phyloP scores from a whole-genome alignment of 257 asterid genomes.

The Hygrophila difformis region DNA sequence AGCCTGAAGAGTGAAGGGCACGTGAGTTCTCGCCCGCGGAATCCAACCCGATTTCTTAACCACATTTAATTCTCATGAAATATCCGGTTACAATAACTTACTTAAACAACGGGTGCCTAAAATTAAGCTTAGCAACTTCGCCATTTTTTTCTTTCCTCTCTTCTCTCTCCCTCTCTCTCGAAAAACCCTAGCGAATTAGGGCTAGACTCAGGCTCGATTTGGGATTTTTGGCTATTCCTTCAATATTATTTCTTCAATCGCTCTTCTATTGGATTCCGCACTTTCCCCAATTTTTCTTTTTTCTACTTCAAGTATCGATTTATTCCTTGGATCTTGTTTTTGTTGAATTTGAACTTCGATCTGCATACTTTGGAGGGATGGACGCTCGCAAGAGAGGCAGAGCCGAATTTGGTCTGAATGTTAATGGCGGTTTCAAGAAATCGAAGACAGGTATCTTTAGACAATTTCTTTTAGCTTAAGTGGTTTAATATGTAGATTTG shows the following conservation, averaged over 20 bases:
- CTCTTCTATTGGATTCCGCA: neutral
- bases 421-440: conserved; percentile 64
- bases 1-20: neutral
- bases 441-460: conserved; percentile 75
- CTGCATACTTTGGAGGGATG: conserved; percentile 25
- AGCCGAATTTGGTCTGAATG: conserved; percentile 17
- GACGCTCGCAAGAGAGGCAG: conserved; percentile 47
- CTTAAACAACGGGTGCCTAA: neutral
- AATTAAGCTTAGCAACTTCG: too few relatives aligned
- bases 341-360: conserved; percentile 18
- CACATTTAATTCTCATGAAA: neutral
- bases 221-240: neutral
- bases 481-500: too few relatives aligned
- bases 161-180: too few relatives aligned
- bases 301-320: too few relatives aligned
- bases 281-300: neutral
- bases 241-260: neutral
- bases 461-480: too few relatives aligned
- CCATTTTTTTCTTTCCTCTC: too few relatives aligned
- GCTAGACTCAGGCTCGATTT: neutral
- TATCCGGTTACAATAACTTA: too few relatives aligned
- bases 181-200: too few relatives aligned
- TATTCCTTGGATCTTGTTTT: neutral
- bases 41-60: neutral
- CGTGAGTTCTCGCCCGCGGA: neutral